Base-by-base conservation (phyloP, 768 basidiomycete genomes). In the Trametes meyenii region DNA sequence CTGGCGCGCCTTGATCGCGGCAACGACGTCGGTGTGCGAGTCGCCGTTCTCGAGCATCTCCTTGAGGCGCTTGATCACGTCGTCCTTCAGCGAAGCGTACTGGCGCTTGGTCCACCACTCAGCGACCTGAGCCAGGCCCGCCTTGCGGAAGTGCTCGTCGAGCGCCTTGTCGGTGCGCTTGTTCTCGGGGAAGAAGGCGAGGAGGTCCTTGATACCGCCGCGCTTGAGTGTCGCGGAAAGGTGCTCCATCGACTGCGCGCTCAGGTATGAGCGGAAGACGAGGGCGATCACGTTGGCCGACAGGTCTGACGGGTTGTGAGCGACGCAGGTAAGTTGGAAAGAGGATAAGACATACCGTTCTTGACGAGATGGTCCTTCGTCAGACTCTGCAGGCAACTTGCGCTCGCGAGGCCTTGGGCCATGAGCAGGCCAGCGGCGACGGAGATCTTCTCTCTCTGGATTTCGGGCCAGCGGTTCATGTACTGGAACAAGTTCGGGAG, bases 31-130 rank as follows among this genome's bases (percentile, higher is more conserved):
- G 39, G 90, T 89, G 21, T 80, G 73, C 35, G 86, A 66, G 56
- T 94, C 92, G 50, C 85, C 87, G 45, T 80, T 83, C 67, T 87
- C 88, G 57, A 86, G 84, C 72, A 89, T 79, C 61, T 87, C 87
- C 58, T 83, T 85, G 56, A 93, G 80, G 23, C 86, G 85, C 67
- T 79, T 81, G 68, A 88, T 75, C 64, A 96, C 83, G 45, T 81
- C 79, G 60, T 95, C 92, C 74, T 90, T 94, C 66, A 92, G 85
- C 60, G 88, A 85, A 57, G 87, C 87, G 61, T 87, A 87, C 72
- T 94, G 92, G 73, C 87, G 89, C 82, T 96, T 97, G 48, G 86
- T 85, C 83, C 91, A 98, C 93, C 94, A 98, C 16, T 98, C 96
- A 2, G 91, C 88, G 44, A 98, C 85, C 67, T 87, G 85, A 19